Conservation (phyloP, 164 flowering plant species). For the Umbilicus rupestris region DNA sequence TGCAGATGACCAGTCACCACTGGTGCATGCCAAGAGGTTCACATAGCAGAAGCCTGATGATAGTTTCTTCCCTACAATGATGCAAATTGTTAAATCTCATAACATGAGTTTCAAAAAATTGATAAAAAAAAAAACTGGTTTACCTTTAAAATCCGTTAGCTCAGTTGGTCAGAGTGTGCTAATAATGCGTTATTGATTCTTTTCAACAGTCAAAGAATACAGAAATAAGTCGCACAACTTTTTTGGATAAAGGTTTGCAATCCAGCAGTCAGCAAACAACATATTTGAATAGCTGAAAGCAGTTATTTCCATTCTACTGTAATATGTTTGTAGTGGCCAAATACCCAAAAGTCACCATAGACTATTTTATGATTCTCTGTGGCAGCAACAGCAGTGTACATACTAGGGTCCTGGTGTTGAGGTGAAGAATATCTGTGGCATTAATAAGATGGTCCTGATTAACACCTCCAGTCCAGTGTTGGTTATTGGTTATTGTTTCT, state of each 20-base stretch:
- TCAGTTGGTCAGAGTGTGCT: too few relatives aligned
- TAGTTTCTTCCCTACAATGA: too few relatives aligned
- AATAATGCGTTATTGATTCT: too few relatives aligned
- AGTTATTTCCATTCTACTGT: background rate
- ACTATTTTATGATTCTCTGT: background rate
- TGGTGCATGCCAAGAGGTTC: too few relatives aligned
- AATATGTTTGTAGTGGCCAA: background rate
- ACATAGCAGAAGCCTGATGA: too few relatives aligned
- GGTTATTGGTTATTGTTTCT: conserved; percentile 23
- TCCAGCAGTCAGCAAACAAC: conserved; percentile 3
- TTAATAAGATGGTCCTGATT: conserved; percentile 26
- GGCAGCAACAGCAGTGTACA: conserved; percentile 28
- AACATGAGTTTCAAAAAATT: too few relatives aligned
- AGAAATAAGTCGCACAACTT: too few relatives aligned
- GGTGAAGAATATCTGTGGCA: conserved; percentile 28
- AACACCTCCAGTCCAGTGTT: conserved; percentile 45
- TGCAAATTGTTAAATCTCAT: too few relatives aligned
- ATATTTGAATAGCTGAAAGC: background rate
- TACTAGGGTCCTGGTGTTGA: conserved; percentile 20
- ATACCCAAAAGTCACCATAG: background rate
- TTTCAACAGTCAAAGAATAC: too few relatives aligned
- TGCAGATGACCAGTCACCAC: too few relatives aligned
- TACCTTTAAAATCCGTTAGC: too few relatives aligned
- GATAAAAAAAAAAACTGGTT: too few relatives aligned
- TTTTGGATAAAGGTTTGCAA: background rate